phyloP scores from a whole-genome alignment of 495 filamentous ascomycete genomes.

The Cercophora sp. region DNA sequence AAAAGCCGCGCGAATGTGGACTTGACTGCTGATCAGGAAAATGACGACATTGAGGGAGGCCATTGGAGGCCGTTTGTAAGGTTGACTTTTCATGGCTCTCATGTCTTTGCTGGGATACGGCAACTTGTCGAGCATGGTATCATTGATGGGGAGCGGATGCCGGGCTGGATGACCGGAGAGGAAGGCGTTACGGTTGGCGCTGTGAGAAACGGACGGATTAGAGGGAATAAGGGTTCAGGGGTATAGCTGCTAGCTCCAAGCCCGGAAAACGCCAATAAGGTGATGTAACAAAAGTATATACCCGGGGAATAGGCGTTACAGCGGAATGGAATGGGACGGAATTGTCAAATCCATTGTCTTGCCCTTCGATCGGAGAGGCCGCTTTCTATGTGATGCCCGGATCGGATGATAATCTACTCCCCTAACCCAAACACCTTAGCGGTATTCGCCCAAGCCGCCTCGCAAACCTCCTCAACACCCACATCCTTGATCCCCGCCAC shows the following conservation, averaged over 20 bases:
- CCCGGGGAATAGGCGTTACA: too few relatives aligned
- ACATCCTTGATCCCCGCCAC: conserved; percentile 82
- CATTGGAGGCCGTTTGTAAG: conserved; percentile 56
- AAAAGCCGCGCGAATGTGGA: conserved; percentile 30
- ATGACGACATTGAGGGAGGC: conserved; percentile 24
- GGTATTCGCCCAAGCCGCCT: conserved; percentile 84
- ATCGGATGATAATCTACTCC: too few relatives aligned
- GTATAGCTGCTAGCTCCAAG: conserved; percentile 21
- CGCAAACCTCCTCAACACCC: conserved; percentile 71
- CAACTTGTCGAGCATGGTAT: conserved; percentile 70
- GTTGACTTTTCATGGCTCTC: conserved; percentile 64
- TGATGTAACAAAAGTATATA: not conserved
- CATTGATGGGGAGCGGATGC: conserved; percentile 71
- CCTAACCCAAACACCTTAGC: conserved; percentile 74
- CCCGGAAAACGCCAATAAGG: not conserved
- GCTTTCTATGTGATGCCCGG: too few relatives aligned
- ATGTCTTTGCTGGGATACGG: conserved; percentile 78
- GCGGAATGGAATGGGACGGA: too few relatives aligned
- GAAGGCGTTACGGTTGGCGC: conserved; percentile 70
- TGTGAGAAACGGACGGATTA: conserved; percentile 59
- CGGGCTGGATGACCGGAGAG: conserved; percentile 89
- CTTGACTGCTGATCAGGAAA: conserved; percentile 23
- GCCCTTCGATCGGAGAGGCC: too few relatives aligned
- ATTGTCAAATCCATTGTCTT: too few relatives aligned
- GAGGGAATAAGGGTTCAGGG: conserved; percentile 45